Percentiles rank a stretch among this genome's conserved stretches.
These are phyloP conservation scores for Micractinium sp. DNA, from an alignment of 139 green algal species.

Conservation along the genomic window DNA sequence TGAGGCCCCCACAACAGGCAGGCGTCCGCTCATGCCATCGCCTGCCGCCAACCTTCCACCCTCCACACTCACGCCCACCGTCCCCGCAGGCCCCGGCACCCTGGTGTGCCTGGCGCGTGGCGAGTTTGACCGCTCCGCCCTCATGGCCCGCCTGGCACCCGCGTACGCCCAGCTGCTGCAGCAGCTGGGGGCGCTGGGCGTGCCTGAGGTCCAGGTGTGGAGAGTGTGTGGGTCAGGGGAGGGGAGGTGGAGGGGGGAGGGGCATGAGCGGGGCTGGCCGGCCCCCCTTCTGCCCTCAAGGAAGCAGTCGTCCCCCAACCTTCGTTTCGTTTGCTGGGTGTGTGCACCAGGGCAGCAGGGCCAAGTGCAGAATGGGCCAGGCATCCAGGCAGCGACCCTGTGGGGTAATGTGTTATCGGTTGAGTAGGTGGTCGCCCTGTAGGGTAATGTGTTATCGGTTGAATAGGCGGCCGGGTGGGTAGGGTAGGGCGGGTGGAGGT, in stretches of 20 bases:
- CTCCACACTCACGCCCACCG: background rate
- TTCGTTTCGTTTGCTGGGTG: background rate
- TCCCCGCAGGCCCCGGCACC: conserved; percentile 73
- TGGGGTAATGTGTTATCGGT: too few relatives aligned
- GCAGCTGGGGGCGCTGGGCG: conserved; percentile 61
- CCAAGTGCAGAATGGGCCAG: too few relatives aligned
- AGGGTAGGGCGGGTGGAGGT: background rate
- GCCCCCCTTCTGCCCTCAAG: too few relatives aligned
- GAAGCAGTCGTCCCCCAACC: too few relatives aligned
- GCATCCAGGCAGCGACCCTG: too few relatives aligned
- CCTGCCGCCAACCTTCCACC: background rate
- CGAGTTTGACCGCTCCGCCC: conserved; percentile 21
- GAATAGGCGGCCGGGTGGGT: background rate
- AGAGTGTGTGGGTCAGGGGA: too few relatives aligned
- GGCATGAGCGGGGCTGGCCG: too few relatives aligned
- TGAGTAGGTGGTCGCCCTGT: too few relatives aligned
- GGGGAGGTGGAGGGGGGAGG: background rate
- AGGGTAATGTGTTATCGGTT: too few relatives aligned
- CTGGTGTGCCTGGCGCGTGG: conserved; percentile 70
- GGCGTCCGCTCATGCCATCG: background rate
- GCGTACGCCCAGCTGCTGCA: conserved; percentile 73
- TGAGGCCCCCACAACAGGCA: background rate
- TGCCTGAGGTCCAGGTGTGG: conserved; percentile 56
- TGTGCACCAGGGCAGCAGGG: too few relatives aligned
- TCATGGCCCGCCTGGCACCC: conserved; percentile 69